Percentiles rank a stretch among this genome's conserved stretches.
Evolutionary conservation across 768 basidiomycete genomes (phyloP).

Genomic region (Suillus placidus): DNA sequence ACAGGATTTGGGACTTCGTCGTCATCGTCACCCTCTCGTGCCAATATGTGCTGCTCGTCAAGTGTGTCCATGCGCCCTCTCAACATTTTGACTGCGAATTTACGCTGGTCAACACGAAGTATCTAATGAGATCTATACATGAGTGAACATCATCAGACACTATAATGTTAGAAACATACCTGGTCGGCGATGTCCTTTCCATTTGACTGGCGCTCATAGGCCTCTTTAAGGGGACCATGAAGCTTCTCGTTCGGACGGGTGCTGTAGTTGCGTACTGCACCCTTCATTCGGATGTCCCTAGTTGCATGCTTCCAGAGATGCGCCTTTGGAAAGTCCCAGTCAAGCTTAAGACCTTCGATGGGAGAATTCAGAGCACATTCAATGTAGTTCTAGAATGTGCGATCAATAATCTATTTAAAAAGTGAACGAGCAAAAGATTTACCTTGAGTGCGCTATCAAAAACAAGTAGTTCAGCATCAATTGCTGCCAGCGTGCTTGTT

Average conservation of each 20-base stretch:
- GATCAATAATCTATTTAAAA: no score
- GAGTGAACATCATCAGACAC: no score
- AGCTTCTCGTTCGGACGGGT: not conserved
- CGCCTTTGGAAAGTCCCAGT: not conserved
- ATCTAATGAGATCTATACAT: not conserved
- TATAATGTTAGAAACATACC: no score
- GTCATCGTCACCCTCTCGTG: not conserved
- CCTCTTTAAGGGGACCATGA: not conserved
- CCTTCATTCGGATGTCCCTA: not conserved
- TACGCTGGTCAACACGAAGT: not conserved
- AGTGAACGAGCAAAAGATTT: not conserved
- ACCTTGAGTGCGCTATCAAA: constrained; percentile 29
- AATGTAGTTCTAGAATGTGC: no score
- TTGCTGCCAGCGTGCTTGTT: constrained; percentile 24
- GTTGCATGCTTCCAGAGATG: not conserved
- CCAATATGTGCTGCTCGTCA: not conserved
- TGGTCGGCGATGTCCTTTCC: not conserved
- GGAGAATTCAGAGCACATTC: no score
- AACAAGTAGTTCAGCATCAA: constrained; percentile 19
- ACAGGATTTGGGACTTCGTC: no score
- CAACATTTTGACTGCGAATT: not conserved
- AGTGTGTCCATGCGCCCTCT: not conserved
- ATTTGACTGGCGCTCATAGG: not conserved
- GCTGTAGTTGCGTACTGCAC: not conserved
- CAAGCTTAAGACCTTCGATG: no score